Evolutionary conservation across 768 basidiomycete species (phyloP).

Genomic region (Leccinellum rugosiceps): DNA sequence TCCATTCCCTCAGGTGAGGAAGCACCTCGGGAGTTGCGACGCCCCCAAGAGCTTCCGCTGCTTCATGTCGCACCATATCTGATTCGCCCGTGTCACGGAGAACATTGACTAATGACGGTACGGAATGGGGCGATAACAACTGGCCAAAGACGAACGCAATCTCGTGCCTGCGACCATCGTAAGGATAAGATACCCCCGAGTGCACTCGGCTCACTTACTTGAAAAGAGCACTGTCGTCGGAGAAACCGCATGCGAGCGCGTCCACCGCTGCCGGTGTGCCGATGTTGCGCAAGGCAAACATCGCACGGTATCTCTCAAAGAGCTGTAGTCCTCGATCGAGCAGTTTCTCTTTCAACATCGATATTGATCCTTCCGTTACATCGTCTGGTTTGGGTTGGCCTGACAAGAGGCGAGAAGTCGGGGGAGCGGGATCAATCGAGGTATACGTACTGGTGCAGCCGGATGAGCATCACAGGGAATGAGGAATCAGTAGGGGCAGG

Average conservation of each 20-base stretch:
- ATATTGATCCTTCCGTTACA: conserved; percentile 45
- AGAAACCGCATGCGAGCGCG: conserved; percentile 88
- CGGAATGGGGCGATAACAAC: conserved; percentile 82
- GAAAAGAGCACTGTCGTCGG: conserved; percentile 88
- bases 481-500: not conserved
- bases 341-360: conserved; percentile 55
- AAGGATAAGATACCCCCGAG: not conserved
- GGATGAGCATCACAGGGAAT: not conserved
- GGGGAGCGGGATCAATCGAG: conserved; percentile 88
- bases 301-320: conserved; percentile 94
- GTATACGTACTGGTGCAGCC: conserved; percentile 55
- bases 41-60: conserved; percentile 97
- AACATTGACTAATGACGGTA: conserved; percentile 79
- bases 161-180: conserved; percentile 68
- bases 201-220: conserved; percentile 53
- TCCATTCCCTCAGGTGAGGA: conserved; percentile 83
- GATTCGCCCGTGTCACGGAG: conserved; percentile 71
- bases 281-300: conserved; percentile 97
- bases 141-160: conserved; percentile 99
- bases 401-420: conserved; percentile 59
- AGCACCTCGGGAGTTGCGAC: conserved; percentile 93
- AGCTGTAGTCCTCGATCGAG: conserved; percentile 67
- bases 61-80: conserved; percentile 98
- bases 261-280: conserved; percentile 81
- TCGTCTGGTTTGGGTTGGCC: conserved; percentile 53